These are phyloP conservation scores for Monilinia vaccinii-corymbosi DNA, from an alignment of 2,329 filamentous ascomycete genomes.

Conservation along the genomic window DNA sequence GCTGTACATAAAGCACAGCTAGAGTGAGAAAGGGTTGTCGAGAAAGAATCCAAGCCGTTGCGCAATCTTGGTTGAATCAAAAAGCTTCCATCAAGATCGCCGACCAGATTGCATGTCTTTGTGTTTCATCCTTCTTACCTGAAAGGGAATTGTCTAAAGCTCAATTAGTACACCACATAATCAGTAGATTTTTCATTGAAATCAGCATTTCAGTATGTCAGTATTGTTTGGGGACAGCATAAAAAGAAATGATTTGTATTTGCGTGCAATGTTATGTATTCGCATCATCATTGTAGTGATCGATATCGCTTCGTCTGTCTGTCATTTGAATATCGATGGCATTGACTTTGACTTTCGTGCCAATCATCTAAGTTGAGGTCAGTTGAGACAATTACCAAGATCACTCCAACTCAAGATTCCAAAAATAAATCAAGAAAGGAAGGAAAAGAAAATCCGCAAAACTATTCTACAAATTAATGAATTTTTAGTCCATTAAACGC, in stretches of 20 bases:
- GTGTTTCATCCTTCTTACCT: conserved; percentile 1
- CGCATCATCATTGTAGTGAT: conserved; percentile 6
- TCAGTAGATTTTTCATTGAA: neutral
- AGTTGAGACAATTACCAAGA: conserved; percentile 2
- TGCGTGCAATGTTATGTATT: neutral
- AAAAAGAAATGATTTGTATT: neutral
- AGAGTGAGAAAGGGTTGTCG: conserved; percentile 10
- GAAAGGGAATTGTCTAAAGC: neutral
- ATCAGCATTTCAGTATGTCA: neutral
- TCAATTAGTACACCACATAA: neutral
- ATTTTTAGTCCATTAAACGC: neutral
- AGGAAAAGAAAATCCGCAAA: neutral
- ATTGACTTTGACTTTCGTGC: conserved; percentile 9
- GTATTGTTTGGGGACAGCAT: neutral
- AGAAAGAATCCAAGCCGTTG: conserved; percentile 38
- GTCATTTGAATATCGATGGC: conserved; percentile 6
- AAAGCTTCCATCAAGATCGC: conserved; percentile 11
- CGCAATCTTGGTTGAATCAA: conserved; percentile 32
- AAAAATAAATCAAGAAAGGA: neutral
- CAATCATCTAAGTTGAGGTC: conserved; percentile 8
- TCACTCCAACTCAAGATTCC: neutral
- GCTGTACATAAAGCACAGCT: conserved; percentile 36
- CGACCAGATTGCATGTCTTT: neutral
- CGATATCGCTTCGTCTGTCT: conserved; percentile 5
- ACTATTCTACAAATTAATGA: conserved; percentile 9